These are phyloP conservation scores for Sanghuangporus sanghuang DNA, from an alignment of 1,284 basidiomycete genomes.

Conservation along the genomic window DNA sequence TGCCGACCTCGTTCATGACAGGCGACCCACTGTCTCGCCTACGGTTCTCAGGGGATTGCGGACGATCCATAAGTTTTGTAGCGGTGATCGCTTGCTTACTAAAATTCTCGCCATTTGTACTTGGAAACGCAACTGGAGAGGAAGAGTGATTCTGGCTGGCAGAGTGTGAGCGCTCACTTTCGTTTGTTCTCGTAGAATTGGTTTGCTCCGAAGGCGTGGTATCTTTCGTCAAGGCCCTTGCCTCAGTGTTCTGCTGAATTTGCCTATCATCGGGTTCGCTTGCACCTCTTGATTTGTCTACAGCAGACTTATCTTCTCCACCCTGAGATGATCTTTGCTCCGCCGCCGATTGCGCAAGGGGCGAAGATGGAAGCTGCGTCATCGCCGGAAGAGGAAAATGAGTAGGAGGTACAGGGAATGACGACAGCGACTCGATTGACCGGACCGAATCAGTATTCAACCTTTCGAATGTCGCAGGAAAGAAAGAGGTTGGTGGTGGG, in stretches of 20 bases:
- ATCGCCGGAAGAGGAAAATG: conserved; percentile 61
- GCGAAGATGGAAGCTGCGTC: conserved; percentile 10
- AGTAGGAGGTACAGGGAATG: conserved; percentile 65
- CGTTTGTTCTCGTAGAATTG: conserved; percentile 3
- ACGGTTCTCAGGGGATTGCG: background rate
- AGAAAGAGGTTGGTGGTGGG: conserved; percentile 11
- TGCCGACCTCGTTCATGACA: background rate
- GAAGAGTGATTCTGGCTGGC: conserved; percentile 1
- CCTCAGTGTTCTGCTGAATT: background rate
- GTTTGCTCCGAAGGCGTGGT: background rate
- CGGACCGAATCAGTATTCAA: conserved; percentile 35
- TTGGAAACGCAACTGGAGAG: background rate
- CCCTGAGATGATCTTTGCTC: background rate
- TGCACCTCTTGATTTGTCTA: background rate
- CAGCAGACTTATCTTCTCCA: background rate
- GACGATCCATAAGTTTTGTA: background rate
- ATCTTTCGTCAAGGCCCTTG: background rate
- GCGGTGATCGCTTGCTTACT: background rate
- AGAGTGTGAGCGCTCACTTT: background rate
- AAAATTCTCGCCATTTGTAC: background rate
- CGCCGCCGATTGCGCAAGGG: background rate
- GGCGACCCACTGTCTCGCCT: background rate
- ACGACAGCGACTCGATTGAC: conserved; percentile 60
- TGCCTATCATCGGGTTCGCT: background rate
- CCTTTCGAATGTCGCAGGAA: conserved; percentile 16